Evolutionary conservation across 108 stramenopile species (phyloP), one percentile per base, ranked within the genome.

Genomic region (Cyclotella kingstonii): DNA sequence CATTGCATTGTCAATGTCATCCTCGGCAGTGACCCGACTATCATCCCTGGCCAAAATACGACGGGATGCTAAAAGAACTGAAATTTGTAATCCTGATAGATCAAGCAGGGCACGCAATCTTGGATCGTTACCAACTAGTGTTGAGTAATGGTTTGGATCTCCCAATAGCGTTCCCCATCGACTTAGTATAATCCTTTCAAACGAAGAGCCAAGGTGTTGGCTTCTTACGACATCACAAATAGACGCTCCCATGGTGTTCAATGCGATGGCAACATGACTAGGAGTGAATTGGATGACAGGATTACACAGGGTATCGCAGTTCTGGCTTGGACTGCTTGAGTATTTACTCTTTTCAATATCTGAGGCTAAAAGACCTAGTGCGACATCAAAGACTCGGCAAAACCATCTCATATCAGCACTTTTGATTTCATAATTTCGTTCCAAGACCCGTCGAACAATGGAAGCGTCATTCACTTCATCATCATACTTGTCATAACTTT

Each of bases 371-470:
- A 67, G 52, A 42, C 59, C 53, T 31, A 94, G 40, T 2, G 89
- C 78, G 6, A 86, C 46, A 22, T 78, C 63, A 27, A 89, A 19
- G 15, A 90, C 84, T 17, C 87, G 84, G 60, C 83, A 76, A 59
- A 89, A 86, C 89, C 89, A 93, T 22, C 92, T 60, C 38, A 86
- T 63, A 57, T 88, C 85, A 50, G 59, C 66, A 1, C 80, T 83
- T 19, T 21, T 43, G 21, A 85, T 31, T 10, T 59, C 52, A 47
- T 76, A 85, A 30, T 83, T 87, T 10, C 84, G 78, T 48, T 79
- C 62, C 56, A 93, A 46, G 11, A 72, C 55, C 10, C 49, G 22
- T 19, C 54, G 52, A 33, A 84, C 66, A 1, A 57, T 19, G 9
- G 42, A 27, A 48, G 42, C 67, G 46, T 76, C 42, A 29, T 50